Evolutionary conservation across 2,329 filamentous ascomycete species (phyloP), one percentile per base, ranked within the genome.

Genomic region (Paecilomyces formosus): DNA sequence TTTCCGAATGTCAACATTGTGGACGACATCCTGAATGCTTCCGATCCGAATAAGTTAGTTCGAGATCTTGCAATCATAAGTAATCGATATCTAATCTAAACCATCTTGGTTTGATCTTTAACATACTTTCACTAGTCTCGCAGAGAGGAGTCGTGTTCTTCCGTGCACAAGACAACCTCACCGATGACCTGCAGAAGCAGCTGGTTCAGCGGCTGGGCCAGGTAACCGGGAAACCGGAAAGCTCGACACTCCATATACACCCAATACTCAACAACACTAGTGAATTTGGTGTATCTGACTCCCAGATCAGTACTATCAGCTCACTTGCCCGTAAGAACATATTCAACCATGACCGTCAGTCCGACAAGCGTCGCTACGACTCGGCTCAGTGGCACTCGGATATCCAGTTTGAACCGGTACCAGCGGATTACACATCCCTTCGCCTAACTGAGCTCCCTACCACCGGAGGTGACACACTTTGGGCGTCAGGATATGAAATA

Each of bases 401-500:
- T 61, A 87, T 88, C 62, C 80, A 82, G 0, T 89, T 87, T 60
- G 86, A 89, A 72, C 81, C 81, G 0, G 74, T 83, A 3, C 86
- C 87, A 0, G 79, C 80, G 7, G 86, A 89, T 67, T 89, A 88
- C 64, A 79, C 85, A 0, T 77, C 82, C 0, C 74, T 88, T n/a
- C 79, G 84, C 30, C 72, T 87, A 1, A 80, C 78, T 2, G 73
- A 82, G 55, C 71, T 87, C 0, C 85, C 84, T 0, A 74, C 76
- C 52, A 84, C 80, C 0, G 84, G 84, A 6, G 79, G 83, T 49
- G 82, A 86, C 68, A 88, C 86, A 0, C 78, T 88, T 5, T 88
- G 85, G 85, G 86, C 85, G 0, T 86, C 83, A 0, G 85, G 84
- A 0, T 88, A 88, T 66, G 85, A 88, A 63, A 71, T 87, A 12